A percentile compares a stretch with the other conserved stretches of the same genome.
These are phyloP conservation scores for Clavispora carvajalis DNA, from an alignment of 805 yeast species.

Conservation along the genomic window DNA sequence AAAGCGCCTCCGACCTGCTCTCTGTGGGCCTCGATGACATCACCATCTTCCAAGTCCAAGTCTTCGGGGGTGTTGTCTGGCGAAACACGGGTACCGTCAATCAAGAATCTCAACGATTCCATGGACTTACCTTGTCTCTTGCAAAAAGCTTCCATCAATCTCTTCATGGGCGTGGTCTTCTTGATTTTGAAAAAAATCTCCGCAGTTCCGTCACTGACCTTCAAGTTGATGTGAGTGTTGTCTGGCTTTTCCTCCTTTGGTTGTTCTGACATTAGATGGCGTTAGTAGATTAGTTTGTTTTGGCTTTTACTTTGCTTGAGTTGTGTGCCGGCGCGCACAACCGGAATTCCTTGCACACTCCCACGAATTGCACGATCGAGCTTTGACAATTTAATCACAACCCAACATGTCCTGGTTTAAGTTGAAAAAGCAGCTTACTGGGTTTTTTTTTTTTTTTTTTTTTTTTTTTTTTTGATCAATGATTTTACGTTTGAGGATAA, in stretches of 20 bases:
- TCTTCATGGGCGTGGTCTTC: constrained; percentile 83
- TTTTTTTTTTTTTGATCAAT: too few species aligned
- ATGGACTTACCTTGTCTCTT: constrained; percentile 92
- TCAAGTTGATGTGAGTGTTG: constrained; percentile 77
- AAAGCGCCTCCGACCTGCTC: constrained; percentile 74
- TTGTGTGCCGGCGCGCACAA: background rate
- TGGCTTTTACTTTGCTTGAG: background rate
- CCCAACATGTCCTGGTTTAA: too few species aligned
- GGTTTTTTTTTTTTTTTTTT: too few species aligned
- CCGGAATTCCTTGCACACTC: background rate
- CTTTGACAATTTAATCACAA: too few species aligned
- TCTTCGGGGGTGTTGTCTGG: constrained; percentile 91
- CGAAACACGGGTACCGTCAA: constrained; percentile 87
- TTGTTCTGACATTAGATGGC: constrained; percentile 14
- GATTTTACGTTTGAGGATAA: too few species aligned
- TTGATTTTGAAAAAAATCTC: constrained; percentile 96
- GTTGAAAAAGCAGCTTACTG: too few species aligned
- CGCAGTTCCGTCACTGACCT: constrained; percentile 88
- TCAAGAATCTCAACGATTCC: constrained; percentile 77
- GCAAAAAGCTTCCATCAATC: constrained; percentile 97
- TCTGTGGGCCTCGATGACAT: constrained; percentile 93
- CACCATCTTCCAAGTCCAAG: constrained; percentile 92
- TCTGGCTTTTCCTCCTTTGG: constrained; percentile 18
- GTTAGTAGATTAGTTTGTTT: background rate
- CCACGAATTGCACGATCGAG: too few species aligned